Evolutionary conservation across 2,329 filamentous ascomycete genomes (phyloP).

Genomic region (Fusarium tricinctum): DNA sequence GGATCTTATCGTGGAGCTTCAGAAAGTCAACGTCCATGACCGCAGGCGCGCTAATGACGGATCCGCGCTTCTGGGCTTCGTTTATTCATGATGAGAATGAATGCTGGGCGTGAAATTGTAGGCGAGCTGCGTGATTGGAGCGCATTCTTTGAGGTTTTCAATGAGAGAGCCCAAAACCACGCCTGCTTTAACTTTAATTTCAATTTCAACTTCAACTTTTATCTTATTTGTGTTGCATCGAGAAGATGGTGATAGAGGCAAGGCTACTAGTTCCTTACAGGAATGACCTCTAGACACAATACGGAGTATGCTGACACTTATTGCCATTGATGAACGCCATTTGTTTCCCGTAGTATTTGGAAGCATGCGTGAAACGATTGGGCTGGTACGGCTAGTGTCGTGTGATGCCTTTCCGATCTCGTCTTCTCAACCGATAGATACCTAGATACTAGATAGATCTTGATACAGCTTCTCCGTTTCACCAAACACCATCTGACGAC

Average conservation of each 20-base stretch:
- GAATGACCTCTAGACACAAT: background rate
- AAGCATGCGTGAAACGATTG: background rate
- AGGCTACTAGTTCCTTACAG: constrained; percentile 9
- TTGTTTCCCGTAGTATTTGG: background rate
- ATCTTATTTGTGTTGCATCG: constrained; percentile 22
- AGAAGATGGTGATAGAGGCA: constrained; percentile 15
- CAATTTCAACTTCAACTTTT: constrained; percentile 10
- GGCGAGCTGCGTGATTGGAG: constrained; percentile 32
- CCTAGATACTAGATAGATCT: background rate
- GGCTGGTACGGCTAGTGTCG: background rate
- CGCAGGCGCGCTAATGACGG: constrained; percentile 47
- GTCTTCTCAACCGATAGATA: background rate
- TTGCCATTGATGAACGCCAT: background rate
- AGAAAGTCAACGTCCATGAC: constrained; percentile 10
- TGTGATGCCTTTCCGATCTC: constrained; percentile 2
- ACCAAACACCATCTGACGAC: constrained; percentile 9
- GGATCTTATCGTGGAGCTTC: constrained; percentile 46
- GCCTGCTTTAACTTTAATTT: constrained; percentile 5
- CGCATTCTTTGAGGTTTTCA: constrained; percentile 27
- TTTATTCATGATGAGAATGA: constrained; percentile 14
- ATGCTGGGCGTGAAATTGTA: too few species aligned
- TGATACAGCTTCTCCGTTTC: constrained; percentile 3
- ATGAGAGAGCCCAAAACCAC: background rate
- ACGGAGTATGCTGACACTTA: background rate
- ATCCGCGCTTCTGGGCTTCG: constrained; percentile 40